Conservation (phyloP, 495 filamentous ascomycete species). For the Tetracladium setigerum region DNA sequence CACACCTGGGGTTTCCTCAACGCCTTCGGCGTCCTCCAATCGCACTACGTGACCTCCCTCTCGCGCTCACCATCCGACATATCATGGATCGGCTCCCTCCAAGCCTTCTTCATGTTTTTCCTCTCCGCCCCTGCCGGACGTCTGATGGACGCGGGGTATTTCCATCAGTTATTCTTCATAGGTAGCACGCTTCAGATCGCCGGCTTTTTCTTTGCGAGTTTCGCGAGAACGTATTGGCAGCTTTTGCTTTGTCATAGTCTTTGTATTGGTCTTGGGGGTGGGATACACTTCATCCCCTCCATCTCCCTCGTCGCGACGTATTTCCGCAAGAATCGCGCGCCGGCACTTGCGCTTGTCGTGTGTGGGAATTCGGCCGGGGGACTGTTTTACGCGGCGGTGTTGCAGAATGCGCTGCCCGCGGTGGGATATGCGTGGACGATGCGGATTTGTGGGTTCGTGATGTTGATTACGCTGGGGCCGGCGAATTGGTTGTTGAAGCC, state of each 20-base stretch:
- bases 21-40: slow-evolving; percentile 65
- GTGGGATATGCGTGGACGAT: slow-evolving; percentile 79
- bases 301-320: slow-evolving; percentile 65
- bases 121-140: slow-evolving; percentile 45
- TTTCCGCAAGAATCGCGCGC: slow-evolving; percentile 56
- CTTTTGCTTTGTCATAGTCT: slow-evolving; percentile 76
- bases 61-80: slow-evolving; percentile 36
- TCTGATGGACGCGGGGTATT: slow-evolving; percentile 51
- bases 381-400: slow-evolving; percentile 64
- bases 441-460: slow-evolving; percentile 56
- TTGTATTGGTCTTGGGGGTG: slow-evolving; percentile 62
- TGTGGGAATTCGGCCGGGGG: slow-evolving; percentile 68
- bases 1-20: slow-evolving; percentile 56
- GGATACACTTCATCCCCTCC: slow-evolving; percentile 61
- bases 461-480: slow-evolving; percentile 23
- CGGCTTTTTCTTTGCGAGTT: slow-evolving; percentile 60
- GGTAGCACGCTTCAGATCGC: slow-evolving; percentile 47
- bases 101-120: slow-evolving; percentile 43
- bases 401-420: slow-evolving; percentile 54
- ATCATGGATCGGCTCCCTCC: slow-evolving; percentile 59
- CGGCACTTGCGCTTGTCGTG: slow-evolving; percentile 62
- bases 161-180: slow-evolving; percentile 42
- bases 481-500: slow-evolving; percentile 51
- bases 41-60: slow-evolving; percentile 50
- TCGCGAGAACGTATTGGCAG: slow-evolving; percentile 63